Evolutionary conservation across 805 yeast species (phyloP), one percentile per base, ranked within the genome.

Genomic region (Saturnispora galanensis): DNA sequence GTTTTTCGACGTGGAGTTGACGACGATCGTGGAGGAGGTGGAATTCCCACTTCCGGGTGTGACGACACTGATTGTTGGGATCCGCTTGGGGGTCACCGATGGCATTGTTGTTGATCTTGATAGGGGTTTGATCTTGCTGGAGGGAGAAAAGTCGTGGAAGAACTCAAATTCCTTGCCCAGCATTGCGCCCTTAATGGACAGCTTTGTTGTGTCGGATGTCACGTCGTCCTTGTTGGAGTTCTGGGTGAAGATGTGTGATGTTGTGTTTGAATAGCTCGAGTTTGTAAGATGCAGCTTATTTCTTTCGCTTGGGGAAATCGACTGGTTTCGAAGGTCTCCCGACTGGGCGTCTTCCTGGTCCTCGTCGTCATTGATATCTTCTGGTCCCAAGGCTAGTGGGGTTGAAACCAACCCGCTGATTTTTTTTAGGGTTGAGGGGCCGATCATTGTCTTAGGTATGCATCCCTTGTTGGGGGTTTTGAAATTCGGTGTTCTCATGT

Each of bases 11-110:
- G 62, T 44, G 5, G 64, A 58, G 11, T 59, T 52, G 21, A 57
- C 48, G 3, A 62, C 50, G 17, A 62, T 62, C 1, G 66, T 63
- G 0, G 66, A 60, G 6, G 67, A 63, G n/a, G 66, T 59, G 7
- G 67, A 63, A 39, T 56, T 58, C 4, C 35, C 38, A 33, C 46
- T 43, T n/a, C 34, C 41, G 11, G 46, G 42, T 6, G 42, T 38
- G 10, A 32, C 26, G 37, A 42, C 29, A 15, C 39, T 40, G 3
- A 26, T 35, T 5, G 11, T 15, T 28, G 26, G 41, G 31, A 21
- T 28, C 12, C 21, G 31, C 17, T 16, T 31, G 9, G 41, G 37
- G 15, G 38, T 21, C 10, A 36, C 21, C n/a, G 45, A 34, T 3
- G 38, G 29, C 35, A 41, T 35, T 17, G 39, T 29, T 30, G 39